Base-by-base conservation (phyloP, 192 early-diverging fungal species). In the Backusella circina region DNA sequence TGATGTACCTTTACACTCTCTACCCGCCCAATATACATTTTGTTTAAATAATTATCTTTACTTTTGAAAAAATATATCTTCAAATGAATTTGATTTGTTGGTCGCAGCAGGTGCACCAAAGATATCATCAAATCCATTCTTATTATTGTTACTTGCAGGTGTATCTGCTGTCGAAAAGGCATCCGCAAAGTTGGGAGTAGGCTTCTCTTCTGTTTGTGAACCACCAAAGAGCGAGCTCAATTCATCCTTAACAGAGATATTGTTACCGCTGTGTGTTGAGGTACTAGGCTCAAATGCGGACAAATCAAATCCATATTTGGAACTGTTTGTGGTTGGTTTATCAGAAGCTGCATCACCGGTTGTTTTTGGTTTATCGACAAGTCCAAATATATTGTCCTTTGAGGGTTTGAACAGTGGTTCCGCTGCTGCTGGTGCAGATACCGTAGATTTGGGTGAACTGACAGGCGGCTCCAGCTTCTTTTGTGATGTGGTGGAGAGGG, bases 271-370 rank as follows among this genome's bases (percentile, higher is more conserved):
- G 30, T 36, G 32, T 32, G 65, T 38, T 2, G 67, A 39, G 1
- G 21, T 26, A 1, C 65, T 65, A 4, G 47, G 9, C 21, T 82
- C 71, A 31, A 83, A 74, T 66, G 67, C 75, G 21, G 70, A 71
- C 3, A 81, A 39, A 50, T 81, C 79, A 74, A 81, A 81, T 64
- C 75, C 75, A 67, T 81, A 81, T 33, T 81, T 81, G 3, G 71
- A 70, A 18, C 41, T 9, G 65, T 51, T 8, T 28, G 75, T 33
- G 1, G 69, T 23, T 37, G 47, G 9, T 30, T 28, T 30, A 9
- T 26, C 15, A 26, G 39, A 8, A 28, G 37, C 36, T 21, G 31
- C 18, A 30, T 73, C 33, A 39, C 26, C n/a, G n/a, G n/a, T 31
- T n/a, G 65, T 33, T 12, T 32, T 51, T 23, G 67, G 28, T 8